Evolutionary conservation across 73 alveolate genomes (phyloP).

Genomic region (Tetrahymena elliotti): DNA sequence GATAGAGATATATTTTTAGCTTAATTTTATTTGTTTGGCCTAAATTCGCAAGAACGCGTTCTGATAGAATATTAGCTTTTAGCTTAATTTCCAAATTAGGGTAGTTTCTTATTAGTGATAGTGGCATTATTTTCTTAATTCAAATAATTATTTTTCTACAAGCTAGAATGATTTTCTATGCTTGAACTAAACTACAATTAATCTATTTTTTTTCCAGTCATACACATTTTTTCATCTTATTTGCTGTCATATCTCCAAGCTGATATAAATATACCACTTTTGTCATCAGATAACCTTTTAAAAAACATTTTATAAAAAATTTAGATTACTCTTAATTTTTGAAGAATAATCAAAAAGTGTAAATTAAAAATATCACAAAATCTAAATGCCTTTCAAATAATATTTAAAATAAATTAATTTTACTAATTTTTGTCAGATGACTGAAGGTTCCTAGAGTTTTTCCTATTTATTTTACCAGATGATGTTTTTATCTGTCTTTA

Average conservation of each 20-base stretch:
- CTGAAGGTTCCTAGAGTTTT: background rate
- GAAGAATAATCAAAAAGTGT: background rate
- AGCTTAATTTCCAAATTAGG: background rate
- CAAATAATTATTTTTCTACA: background rate
- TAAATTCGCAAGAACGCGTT: background rate
- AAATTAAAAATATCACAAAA: background rate
- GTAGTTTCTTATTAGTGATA: background rate
- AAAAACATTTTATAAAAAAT: background rate
- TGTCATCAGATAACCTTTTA: background rate
- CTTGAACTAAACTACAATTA: background rate
- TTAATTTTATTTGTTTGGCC: background rate
- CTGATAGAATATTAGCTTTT: background rate
- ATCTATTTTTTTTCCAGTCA: background rate
- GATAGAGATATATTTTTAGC: background rate
- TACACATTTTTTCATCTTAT: background rate
- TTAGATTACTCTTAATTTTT: background rate
- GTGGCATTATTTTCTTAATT: background rate
- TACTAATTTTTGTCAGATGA: background rate
- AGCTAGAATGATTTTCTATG: background rate
- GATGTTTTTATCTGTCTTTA: background rate
- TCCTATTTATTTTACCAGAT: background rate
- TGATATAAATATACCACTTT: background rate
- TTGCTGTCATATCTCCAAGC: background rate
- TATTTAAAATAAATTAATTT: too few species aligned
- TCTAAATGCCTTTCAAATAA: too few species aligned